Base-by-base conservation (phyloP, 2,329 filamentous ascomycete genomes). In the Aspergillus sp. region DNA sequence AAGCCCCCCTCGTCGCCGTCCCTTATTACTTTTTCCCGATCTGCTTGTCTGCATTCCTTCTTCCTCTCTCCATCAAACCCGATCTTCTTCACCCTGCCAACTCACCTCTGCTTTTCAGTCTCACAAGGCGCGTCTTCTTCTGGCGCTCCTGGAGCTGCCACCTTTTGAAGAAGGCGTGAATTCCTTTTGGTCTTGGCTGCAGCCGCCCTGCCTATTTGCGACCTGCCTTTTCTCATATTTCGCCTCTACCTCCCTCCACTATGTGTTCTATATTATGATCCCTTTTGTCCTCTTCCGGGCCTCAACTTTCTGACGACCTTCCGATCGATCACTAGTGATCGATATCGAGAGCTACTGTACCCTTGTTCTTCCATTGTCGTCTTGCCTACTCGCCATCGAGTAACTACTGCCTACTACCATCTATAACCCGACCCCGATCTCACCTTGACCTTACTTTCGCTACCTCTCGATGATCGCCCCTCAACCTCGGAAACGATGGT, bases 251-350 rank as follows among this genome's bases (percentile, higher is more conserved):
- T 60, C 64, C 27, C 57, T 64, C 63, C 70, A 63, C 66, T 68
- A 73, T 73, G 68, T 64, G 61, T 63, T 73, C 60, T 64, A 72
- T 74, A 72, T 78, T 76, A 77, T 78, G 74, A 76, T 75, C 70
- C 65, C 66, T 63, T 58, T 60, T 64, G 73, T 76, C 72, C 73
- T 70, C 59, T 56, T 56, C 63, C 69, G 74, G 74, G 71, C 71
- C 65, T 59, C 60, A 59, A 60, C 65, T 61, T 61, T 56, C 56
- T 64, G 58, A 43, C 62, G 62, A 62, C 64, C 64, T 66, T 63
- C 54, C 56, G 63, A 61, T 73, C 64, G 65, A 70, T 70, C 63
- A 55, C 62, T 50, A 52, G 60, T 67, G 67, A 70, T 71, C 64
- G 64, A 69, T 68, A 57, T 62, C 60, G 39, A 63, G 69, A 59